Base-by-base conservation (phyloP, 2,329 filamentous ascomycete species). In the Penicillium sp. region DNA sequence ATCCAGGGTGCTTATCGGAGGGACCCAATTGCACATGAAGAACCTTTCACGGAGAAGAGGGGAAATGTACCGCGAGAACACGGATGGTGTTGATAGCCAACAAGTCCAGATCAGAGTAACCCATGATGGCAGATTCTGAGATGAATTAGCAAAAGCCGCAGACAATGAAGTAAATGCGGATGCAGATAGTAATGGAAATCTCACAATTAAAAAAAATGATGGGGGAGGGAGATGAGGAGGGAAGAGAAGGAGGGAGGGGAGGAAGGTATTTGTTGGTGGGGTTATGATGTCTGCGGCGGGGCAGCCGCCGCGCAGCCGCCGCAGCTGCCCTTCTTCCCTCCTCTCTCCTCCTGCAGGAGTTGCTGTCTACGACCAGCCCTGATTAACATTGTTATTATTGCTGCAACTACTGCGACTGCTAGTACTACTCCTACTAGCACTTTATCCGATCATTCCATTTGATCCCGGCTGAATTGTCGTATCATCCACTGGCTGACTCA, bases 71-170 rank as follows among this genome's bases (percentile, higher is more conserved):
- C 75, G 94, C 92, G 68, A 99, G 85, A 73, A 91, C 79, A 76
- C 94, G 90, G 82, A 99, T 97, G 77, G 93, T 96, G 88, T 97
- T 97, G 81, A 99, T 91, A 73, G 91, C 89, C 79, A 91, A 85
- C 83, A 88, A 81, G 77, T 99, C 94, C 72, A 87, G 77, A 70
- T 97, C 89, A 75, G 84, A 83, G 84, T 89, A 97, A 76, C 86
- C 86, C 93, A 97, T 97, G 69, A 74, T 84, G 73, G 76, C 75
- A 64, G 63, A 62, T 61, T 68, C 66, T 68, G 52, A 9, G 39
- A 33, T 50, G 37, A 27, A 24, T 61, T 57, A 62, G 55, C 54
- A 42, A 52, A 41, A 36, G 42, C 46, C n/a, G n/a, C 43, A 30
- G 23, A 17, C 26, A 13, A 37, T 6, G 23, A 47, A 34, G 20